Conservation (phyloP, 2,329 filamentous ascomycete species). For the Leptographium procerum region DNA sequence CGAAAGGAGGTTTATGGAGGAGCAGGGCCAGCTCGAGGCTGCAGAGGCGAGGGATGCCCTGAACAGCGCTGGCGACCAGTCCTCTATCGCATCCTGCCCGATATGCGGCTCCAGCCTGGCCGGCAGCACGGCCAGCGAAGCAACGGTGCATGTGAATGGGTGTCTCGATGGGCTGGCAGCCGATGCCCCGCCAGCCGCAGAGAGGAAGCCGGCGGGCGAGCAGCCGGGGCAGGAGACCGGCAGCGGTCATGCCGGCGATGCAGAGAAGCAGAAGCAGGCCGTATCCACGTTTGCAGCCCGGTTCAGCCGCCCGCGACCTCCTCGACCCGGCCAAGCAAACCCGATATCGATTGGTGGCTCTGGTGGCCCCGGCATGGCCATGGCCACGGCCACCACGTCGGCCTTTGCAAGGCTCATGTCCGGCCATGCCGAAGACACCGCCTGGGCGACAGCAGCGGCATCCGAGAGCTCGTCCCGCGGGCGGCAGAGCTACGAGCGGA, state of each 20-base stretch:
- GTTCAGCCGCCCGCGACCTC: slow-evolving; percentile 56
- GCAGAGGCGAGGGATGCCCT: slow-evolving; percentile 37
- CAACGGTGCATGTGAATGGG: slow-evolving; percentile 77
- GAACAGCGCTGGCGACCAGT: slow-evolving; percentile 18
- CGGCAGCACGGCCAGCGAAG: slow-evolving; percentile 52
- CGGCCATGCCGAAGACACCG: slow-evolving; percentile 75
- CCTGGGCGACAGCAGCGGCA: slow-evolving; percentile 80
- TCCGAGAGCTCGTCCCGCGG: slow-evolving; percentile 68
- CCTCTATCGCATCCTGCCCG: slow-evolving; percentile 48
- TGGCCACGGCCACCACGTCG: slow-evolving; percentile 39
- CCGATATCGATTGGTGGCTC: slow-evolving; percentile 50
- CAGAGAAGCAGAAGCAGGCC: slow-evolving; percentile 24
- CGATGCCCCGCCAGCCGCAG: not conserved
- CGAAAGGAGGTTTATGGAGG: slow-evolving; percentile 61
- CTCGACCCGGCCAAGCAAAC: slow-evolving; percentile 70
- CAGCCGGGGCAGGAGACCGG: not conserved
- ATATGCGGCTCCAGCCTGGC: slow-evolving; percentile 60
- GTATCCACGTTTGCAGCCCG: slow-evolving; percentile 34
- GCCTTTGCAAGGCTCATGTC: slow-evolving; percentile 94
- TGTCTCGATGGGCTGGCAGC: slow-evolving; percentile 57
- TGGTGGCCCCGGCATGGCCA: slow-evolving; percentile 5
- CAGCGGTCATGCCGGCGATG: slow-evolving; percentile 3
- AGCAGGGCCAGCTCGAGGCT: slow-evolving; percentile 57
- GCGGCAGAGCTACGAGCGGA: slow-evolving; percentile 76
- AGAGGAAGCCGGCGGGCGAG: not conserved